phyloP scores from a whole-genome alignment of 805 yeast genomes.

The Wickerhamomyces bisporus region DNA sequence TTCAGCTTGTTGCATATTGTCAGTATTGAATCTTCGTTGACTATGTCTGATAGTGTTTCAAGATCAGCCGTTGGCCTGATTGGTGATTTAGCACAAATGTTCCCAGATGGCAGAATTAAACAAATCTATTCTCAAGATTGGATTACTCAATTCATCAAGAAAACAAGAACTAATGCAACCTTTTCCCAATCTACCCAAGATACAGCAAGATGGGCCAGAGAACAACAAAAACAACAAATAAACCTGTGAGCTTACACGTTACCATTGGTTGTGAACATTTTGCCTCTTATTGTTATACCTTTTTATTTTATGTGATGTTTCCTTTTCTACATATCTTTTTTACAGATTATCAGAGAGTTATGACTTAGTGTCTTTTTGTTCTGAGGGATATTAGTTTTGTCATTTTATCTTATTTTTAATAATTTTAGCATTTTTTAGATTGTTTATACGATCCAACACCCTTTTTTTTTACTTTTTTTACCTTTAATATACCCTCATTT shows the following conservation, averaged over 20 bases:
- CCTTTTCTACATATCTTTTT: too few relatives aligned
- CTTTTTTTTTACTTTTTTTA: too few relatives aligned
- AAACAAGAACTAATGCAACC: slow-evolving; percentile 57
- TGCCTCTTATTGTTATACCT: too few relatives aligned
- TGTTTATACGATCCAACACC: too few relatives aligned
- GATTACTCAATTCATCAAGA: slow-evolving; percentile 74
- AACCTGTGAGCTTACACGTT: slow-evolving; percentile 5
- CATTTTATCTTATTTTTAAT: too few relatives aligned
- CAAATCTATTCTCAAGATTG: slow-evolving; percentile 65
- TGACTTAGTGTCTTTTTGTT: too few relatives aligned
- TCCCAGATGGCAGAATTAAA: slow-evolving; percentile 69
- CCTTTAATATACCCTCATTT: too few relatives aligned
- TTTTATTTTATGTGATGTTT: too few relatives aligned
- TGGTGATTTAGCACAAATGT: slow-evolving; percentile 91
- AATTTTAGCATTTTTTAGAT: too few relatives aligned
- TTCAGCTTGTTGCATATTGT: slow-evolving; percentile 63
- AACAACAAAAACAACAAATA: slow-evolving; percentile 37
- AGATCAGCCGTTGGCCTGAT: slow-evolving; percentile 85
- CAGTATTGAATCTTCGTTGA: slow-evolving; percentile 54
- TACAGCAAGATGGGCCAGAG: slow-evolving; percentile 98
- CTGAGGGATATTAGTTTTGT: too few relatives aligned
- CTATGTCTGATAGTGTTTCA: slow-evolving; percentile 62
- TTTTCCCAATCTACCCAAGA: slow-evolving; percentile 69
- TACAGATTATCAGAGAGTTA: too few relatives aligned
- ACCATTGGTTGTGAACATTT: too few relatives aligned